phyloP scores from a whole-genome alignment of 1,139 yeast species.

The Yamadazyma taylorii region DNA sequence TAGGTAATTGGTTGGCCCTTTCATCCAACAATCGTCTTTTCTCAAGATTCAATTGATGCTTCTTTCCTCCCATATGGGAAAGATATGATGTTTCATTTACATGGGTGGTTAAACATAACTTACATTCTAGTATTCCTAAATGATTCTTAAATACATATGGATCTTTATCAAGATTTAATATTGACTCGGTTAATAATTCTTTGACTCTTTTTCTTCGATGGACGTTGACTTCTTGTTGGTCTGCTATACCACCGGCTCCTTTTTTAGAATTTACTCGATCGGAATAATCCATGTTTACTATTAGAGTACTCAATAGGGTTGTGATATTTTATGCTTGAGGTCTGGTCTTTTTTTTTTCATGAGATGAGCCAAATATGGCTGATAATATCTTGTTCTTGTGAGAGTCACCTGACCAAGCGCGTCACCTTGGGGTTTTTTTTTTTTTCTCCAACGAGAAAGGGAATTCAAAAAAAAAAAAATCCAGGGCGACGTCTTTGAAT shows the following conservation, averaged over 20 bases:
- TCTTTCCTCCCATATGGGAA: slow-evolving; percentile 76
- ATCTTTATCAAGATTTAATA: slow-evolving; percentile 65
- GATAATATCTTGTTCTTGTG: too few relatives aligned
- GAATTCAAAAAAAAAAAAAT: too few relatives aligned
- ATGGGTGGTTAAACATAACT: slow-evolving; percentile 74
- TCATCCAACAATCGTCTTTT: slow-evolving; percentile 52
- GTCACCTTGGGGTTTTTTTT: too few relatives aligned
- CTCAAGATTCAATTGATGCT: slow-evolving; percentile 70
- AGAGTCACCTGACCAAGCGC: too few relatives aligned
- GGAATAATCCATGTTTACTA: slow-evolving; percentile 41
- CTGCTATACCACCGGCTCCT: slow-evolving; percentile 75
- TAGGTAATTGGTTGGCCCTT: slow-evolving; percentile 18
- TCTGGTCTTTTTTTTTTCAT: too few relatives aligned
- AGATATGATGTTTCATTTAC: slow-evolving; percentile 73
- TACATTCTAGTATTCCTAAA: slow-evolving; percentile 73
- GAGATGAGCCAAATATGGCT: too few relatives aligned
- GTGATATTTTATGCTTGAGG: neutral
- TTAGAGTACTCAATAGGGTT: too few relatives aligned
- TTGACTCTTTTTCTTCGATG: slow-evolving; percentile 64
- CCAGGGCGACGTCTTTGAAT: too few relatives aligned
- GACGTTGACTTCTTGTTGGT: slow-evolving; percentile 62
- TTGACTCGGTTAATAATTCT: slow-evolving; percentile 60
- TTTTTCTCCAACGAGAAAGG: too few relatives aligned
- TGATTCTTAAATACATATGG: slow-evolving; percentile 79
- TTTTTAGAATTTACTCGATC: slow-evolving; percentile 45